Percentiles rank a stretch among this genome's conserved stretches.
Evolutionary conservation across 106 monocot species (phyloP).

Genomic region (Triglochin maritima): DNA sequence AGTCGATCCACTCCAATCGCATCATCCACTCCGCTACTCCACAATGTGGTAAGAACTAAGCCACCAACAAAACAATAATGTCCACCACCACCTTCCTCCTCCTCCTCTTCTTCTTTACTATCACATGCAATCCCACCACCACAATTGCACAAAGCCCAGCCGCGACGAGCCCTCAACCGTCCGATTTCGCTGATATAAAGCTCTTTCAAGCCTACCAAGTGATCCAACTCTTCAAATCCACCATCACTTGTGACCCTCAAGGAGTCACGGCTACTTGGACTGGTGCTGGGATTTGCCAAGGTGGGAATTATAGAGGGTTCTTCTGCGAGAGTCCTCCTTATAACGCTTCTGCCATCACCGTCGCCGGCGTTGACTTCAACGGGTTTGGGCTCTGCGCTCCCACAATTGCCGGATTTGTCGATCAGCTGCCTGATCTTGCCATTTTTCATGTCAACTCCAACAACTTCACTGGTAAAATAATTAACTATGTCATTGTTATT

Average conservation of each 20-base stretch:
- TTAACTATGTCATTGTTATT: too few species aligned
- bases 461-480: slow-evolving; percentile 15
- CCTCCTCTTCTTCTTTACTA: too few species aligned
- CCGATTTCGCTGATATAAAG: slow-evolving; percentile 7
- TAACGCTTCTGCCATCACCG: not conserved
- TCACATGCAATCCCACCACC: not conserved
- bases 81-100: too few species aligned
- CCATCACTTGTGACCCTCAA: slow-evolving; percentile 15
- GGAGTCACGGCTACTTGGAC: slow-evolving; percentile 10
- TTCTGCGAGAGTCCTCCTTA: slow-evolving; percentile 6
- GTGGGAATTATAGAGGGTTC: slow-evolving; percentile 2
- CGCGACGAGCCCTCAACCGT: not conserved
- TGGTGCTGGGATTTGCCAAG: not conserved
- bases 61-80: too few species aligned
- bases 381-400: slow-evolving; percentile 12
- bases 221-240: slow-evolving; percentile 14
- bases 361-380: slow-evolving; percentile 25
- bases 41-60: too few species aligned
- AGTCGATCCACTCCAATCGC: too few species aligned
- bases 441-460: slow-evolving; percentile 32
- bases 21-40: too few species aligned
- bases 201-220: not conserved
- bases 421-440: slow-evolving; percentile 17
- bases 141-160: not conserved
- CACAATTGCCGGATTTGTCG: slow-evolving; percentile 9